These are phyloP conservation scores for Solanum piurae DNA, from an alignment of 257 asterid genomes.

Conservation along the genomic window DNA sequence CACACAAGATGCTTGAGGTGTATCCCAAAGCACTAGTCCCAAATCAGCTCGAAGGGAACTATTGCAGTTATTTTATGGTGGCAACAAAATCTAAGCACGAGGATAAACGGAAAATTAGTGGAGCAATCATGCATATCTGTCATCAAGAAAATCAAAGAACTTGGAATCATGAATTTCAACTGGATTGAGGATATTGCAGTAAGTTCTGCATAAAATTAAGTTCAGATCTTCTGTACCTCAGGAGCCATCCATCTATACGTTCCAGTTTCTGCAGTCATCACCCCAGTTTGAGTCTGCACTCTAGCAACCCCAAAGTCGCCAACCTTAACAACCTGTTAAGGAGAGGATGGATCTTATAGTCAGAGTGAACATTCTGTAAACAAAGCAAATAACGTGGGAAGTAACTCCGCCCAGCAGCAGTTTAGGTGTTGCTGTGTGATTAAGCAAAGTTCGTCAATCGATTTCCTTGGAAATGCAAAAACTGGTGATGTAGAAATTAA, in stretches of 20 bases:
- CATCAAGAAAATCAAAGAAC: neutral
- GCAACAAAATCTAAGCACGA: neutral
- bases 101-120: neutral
- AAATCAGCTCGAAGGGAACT: neutral
- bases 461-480: slow-evolving; percentile 1
- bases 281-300: slow-evolving; percentile 79
- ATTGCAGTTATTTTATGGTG: neutral
- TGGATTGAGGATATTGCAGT: neutral
- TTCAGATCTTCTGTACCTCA: slow-evolving; percentile 43
- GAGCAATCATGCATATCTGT: neutral
- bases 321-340: slow-evolving; percentile 76
- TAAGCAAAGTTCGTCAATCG: neutral
- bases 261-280: slow-evolving; percentile 99
- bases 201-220: neutral
- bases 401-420: neutral
- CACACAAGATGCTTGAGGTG: neutral
- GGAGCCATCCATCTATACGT: slow-evolving; percentile 99
- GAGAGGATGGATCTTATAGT: neutral
- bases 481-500: neutral
- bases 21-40: neutral
- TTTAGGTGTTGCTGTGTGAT: neutral
- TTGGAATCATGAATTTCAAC: neutral
- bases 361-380: neutral
- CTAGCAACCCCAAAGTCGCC: slow-evolving; percentile 99
- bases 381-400: neutral